Evolutionary conservation across 2,329 filamentous ascomycete species (phyloP).

Genomic region (Claviceps capensis): DNA sequence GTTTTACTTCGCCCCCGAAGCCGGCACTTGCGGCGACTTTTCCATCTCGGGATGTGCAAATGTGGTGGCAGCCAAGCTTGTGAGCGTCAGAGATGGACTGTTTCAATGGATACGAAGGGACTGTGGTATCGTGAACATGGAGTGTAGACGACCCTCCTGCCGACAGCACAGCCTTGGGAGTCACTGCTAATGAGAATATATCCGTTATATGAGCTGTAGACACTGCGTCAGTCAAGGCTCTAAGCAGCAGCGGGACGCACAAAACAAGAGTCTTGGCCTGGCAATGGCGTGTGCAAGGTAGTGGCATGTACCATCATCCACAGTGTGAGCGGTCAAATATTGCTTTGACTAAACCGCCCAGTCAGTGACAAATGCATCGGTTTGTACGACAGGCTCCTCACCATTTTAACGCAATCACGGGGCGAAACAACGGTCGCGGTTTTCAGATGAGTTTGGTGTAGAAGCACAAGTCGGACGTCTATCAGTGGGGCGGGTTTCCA

Average conservation of each 20-base stretch:
- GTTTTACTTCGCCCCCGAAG: conserved; percentile 76
- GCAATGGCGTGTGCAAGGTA: conserved; percentile 14
- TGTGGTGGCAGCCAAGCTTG: conserved; percentile 81
- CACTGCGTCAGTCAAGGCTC: conserved; percentile 3
- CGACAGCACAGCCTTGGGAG: conserved; percentile 60
- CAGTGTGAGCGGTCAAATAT: conserved; percentile 85
- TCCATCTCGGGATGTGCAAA: conserved; percentile 57
- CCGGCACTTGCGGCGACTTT: conserved; percentile 68
- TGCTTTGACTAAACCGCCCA: conserved; percentile 66
- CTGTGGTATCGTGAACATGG: conserved; percentile 62
- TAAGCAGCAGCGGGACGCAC: not conserved
- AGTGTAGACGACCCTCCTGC: conserved; percentile 75
- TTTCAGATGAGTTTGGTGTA: conserved; percentile 2
- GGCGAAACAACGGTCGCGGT: not conserved
- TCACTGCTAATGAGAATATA: conserved; percentile 72
- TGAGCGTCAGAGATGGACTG: conserved; percentile 75
- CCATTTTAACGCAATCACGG: conserved; percentile 11
- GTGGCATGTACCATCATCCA: conserved; percentile 58
- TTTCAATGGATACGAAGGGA: conserved; percentile 58
- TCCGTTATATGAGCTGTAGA: conserved; percentile 63
- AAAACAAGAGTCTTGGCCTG: not conserved
- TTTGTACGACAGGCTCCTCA: conserved; percentile 6
- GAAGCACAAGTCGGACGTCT: conserved; percentile 2
- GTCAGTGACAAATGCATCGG: conserved; percentile 1
- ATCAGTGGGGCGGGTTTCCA: conserved; percentile 6